Percentiles rank a stretch among this genome's conserved stretches.
Conservation (phyloP, 2,329 filamentous ascomycete genomes). For the Colletotrichum incanum region DNA sequence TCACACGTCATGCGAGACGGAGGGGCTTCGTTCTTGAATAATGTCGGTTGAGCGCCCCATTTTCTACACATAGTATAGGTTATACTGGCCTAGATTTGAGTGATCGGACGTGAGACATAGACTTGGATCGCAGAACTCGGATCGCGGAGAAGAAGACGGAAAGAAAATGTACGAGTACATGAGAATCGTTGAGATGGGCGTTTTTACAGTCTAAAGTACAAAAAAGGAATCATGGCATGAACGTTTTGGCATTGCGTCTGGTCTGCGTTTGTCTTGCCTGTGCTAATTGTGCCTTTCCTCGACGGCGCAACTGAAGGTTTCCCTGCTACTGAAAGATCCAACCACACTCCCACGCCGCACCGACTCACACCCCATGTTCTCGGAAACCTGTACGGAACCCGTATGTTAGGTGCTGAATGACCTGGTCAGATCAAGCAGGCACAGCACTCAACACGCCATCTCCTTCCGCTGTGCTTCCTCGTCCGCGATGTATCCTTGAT, state of each 20-base stretch:
- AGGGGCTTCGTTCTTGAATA: not conserved
- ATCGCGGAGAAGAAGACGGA: not conserved
- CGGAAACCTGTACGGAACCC: too few relatives aligned
- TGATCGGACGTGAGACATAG: not conserved
- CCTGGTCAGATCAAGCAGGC: too few relatives aligned
- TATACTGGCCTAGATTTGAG: not conserved
- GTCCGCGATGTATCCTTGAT: too few relatives aligned
- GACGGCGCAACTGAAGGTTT: not conserved
- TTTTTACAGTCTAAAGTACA: not conserved
- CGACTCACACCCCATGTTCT: too few relatives aligned
- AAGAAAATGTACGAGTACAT: slow-evolving; percentile 18
- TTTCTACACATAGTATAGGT: not conserved
- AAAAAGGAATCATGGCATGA: not conserved
- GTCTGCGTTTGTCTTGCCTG: not conserved
- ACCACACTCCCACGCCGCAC: too few relatives aligned
- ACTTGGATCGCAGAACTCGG: not conserved
- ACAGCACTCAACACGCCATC: too few relatives aligned
- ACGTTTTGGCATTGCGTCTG: not conserved
- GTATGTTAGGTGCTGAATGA: too few relatives aligned
- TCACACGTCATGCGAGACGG: not conserved
- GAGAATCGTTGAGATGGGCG: slow-evolving; percentile 10
- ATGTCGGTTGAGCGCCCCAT: not conserved
- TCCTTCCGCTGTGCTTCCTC: too few relatives aligned
- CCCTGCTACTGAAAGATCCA: not conserved
- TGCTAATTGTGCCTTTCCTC: not conserved